Evolutionary conservation across 106 monocot genomes (phyloP), one percentile per base, ranked within the genome.

Genomic region (Narthecium ossifragum): DNA sequence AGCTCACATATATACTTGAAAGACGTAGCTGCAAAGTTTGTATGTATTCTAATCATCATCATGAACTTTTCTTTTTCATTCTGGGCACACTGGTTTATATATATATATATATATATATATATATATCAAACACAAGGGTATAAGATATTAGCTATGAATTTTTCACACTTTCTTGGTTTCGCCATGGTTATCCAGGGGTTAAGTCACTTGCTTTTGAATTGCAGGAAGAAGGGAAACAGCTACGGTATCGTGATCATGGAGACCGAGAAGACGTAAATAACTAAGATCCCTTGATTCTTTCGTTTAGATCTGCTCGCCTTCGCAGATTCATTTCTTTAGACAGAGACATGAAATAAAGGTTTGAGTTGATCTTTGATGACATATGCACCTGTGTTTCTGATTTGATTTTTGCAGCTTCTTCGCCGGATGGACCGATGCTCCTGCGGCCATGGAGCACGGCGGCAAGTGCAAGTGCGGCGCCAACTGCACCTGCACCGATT

Each of bases 201-300:
- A n/a, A 51, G 8, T 51, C 15, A 46, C 28, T 50, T 70, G 2
- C 18, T 46, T 53, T 29, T 4, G 51, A 31, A 18, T 62, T 75
- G 68, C 83, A 90, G 94, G 70, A 94, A 94, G 89, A 89, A 94
- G 70, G 89, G 83, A 41, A 80, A 78, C 73, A 57, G 64, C 75
- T 88, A 82, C 45, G 94, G 72, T 8, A 30, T 83, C 26, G 74
- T 63, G 53, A 77, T 77, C 34, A 59, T 74, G 26, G 85, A 60
- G 33, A 65, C 69, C 22, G 73, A 85, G 76, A 83, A 84, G 72
- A 79, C 65, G 65, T 77, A 66, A 23, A 4, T 36, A 36, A n/a
- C n/a, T n/a, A n/a, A n/a, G n/a, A n/a, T n/a, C n/a, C n/a, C n/a
- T n/a, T n/a, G n/a, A n/a, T n/a, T n/a, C n/a, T n/a, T n/a, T n/a